Base-by-base conservation (phyloP, 768 basidiomycete genomes). In the Termitomyces heimii region DNA sequence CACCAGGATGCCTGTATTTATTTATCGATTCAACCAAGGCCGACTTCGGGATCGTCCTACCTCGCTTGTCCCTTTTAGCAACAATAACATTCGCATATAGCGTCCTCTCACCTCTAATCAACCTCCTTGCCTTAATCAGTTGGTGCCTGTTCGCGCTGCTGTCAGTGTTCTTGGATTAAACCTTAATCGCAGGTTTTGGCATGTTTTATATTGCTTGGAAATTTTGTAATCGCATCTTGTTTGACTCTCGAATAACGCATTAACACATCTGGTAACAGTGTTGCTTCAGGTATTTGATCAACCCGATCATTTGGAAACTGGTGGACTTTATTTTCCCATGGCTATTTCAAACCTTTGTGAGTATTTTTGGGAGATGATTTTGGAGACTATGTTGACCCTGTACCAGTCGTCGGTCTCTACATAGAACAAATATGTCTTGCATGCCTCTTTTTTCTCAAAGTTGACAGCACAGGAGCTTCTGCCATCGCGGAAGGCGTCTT, bases 371-470 rank as follows among this genome's bases (percentile, higher is more conserved):
- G 67, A 60, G 12, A 1, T 13, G 26, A 18, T n/a, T 3, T 51
- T 39, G 18, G 13, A n/a, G 18, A 28, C 18, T 9, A 70, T 32
- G 10, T 31, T 46, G 45, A 54, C 7, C 6, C 48, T 10, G 4
- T 46, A 18, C 64, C 28, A 85, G 72, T 88, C 63, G 82, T 85
- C 29, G 87, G 86, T 0, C 75, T 90, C 46, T 90, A 90, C 66
- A 84, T 89, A 63, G 82, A 86, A 63, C 82, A 88, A 64, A 70
- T 88, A 31, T 84, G 82, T 61, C 71, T 89, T 18, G 76, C 79
- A 6, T 84, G 82, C 18, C 73, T 89, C 10, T 86, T 89, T 73
- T 88, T 90, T 78, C 70, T 90, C 54, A 79, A 78, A 55, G 67
- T 71, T 2, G 63, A 72, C 58, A 60, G 20, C 43, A 26, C 37